Base-by-base conservation (phyloP, 176 grass and related monocot species). In the Zoysia japonica region DNA sequence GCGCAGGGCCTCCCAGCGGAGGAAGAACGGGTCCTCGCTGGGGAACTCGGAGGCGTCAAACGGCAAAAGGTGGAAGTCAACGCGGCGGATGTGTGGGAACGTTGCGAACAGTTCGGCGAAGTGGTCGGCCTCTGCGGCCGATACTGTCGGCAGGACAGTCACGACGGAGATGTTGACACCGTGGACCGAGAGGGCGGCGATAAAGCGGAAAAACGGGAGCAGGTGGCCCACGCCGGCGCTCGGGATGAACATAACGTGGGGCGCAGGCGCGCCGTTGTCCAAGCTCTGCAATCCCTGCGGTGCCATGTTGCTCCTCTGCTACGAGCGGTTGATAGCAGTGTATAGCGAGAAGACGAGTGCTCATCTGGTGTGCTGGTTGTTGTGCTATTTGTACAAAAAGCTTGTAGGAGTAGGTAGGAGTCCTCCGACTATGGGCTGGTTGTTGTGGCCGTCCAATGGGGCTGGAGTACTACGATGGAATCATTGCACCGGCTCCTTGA, bases 161-260 rank as follows among this genome's bases (percentile, higher is more conserved):
- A 97, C 61, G 5, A 97, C 49, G 75, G 93, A 93, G 86, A 91
- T 65, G 76, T 93, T 59, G 39, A 83, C 81, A 20, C 1, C 57
- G 57, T 50, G 40, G 66, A 0, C 4, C 1, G 77, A 69, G 6
- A 97, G 78, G 7, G 75, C 82, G 14, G 48, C 44, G 75, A 89
- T 92, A 37, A 97, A 57, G 78, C 90, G 90, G 72, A 71, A 67
- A 67, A 90, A 87, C 0, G 90, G 93, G 4, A 56, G 64, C 5
- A 97, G 57, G 62, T 97, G 93, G 39, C 84, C 93, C 88, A 97
- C 93, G 49, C 93, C 90, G 38, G 90, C 81, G 83, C 90, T 93
- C 0, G 93, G 90, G 61, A 97, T 11, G 68, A 93, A 83, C 53
- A 81, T 51, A 3, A 93, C 73, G 35, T 91, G 91, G 16, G 84